These are phyloP conservation scores for Cynanchum wilfordii DNA, from an alignment of 257 asterid genomes.

Conservation along the genomic window DNA sequence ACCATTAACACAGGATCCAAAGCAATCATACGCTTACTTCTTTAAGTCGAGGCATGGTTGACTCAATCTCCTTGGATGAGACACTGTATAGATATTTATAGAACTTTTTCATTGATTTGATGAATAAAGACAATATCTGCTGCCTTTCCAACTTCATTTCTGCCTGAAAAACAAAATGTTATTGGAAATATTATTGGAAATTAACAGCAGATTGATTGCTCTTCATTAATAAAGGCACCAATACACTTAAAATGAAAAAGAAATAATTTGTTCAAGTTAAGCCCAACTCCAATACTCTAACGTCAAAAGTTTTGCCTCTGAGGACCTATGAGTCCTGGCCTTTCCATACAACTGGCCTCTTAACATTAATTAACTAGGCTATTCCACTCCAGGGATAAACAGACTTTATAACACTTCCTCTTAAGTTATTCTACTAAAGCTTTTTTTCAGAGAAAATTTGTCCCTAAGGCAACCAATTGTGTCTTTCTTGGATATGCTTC, in stretches of 20 bases:
- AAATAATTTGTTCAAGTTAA: neutral
- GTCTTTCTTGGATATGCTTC: too few relatives aligned
- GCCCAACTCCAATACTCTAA: neutral
- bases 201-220: too few relatives aligned
- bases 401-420: neutral
- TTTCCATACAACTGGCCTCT: neutral
- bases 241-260: neutral
- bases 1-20: neutral
- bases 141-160: slow-evolving; percentile 74
- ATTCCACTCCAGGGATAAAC: neutral
- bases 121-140: slow-evolving; percentile 60
- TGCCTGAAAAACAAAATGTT: slow-evolving; percentile 34
- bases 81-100: slow-evolving; percentile 42
- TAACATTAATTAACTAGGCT: neutral
- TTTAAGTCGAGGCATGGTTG: slow-evolving; percentile 50
- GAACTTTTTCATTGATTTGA: slow-evolving; percentile 72
- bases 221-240: neutral
- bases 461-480: too few relatives aligned
- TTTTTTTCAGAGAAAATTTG: neutral
- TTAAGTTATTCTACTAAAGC: neutral
- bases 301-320: too few relatives aligned
- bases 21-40: slow-evolving; percentile 34
- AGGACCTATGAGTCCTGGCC: too few relatives aligned
- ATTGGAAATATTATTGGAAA: too few relatives aligned
- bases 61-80: slow-evolving; percentile 38